Percentiles rank a stretch among this genome's conserved stretches.
phyloP scores from a whole-genome alignment of 805 yeast genomes.

The Nakazawaea ambrosiae region DNA sequence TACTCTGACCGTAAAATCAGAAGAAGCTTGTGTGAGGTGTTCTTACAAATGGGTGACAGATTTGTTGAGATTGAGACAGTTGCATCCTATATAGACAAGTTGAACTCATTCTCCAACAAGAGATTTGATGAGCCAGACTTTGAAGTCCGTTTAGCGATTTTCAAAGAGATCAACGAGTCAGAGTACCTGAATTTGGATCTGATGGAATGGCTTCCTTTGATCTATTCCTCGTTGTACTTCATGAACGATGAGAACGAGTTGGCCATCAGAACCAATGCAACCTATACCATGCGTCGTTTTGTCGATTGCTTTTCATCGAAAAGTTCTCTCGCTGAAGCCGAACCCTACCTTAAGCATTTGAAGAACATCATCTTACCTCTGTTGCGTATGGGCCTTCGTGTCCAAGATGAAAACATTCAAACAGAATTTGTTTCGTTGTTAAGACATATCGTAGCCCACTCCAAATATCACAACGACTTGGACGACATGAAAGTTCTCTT shows the following conservation, averaged over 20 bases:
- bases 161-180: conserved; percentile 53
- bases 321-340: conserved; percentile 20
- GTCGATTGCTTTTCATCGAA: conserved; percentile 45
- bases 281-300: conserved; percentile 55
- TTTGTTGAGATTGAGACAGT: conserved; percentile 34
- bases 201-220: conserved; percentile 72
- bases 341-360: conserved; percentile 31
- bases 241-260: conserved; percentile 75
- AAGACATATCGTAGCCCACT: conserved; percentile 49
- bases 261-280: conserved; percentile 72
- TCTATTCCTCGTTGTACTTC: conserved; percentile 61
- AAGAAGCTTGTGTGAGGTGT: conserved; percentile 49
- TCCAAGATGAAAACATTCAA: conserved; percentile 51
- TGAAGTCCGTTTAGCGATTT: conserved; percentile 65
- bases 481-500: conserved; percentile 61
- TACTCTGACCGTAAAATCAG: conserved; percentile 61
- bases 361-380: conserved; percentile 55
- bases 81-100: conserved; percentile 47
- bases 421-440: conserved; percentile 65
- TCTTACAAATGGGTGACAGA: conserved; percentile 49
- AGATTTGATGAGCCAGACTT: conserved; percentile 74
- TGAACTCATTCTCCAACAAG: conserved; percentile 61
- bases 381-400: conserved; percentile 60
- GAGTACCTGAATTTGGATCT: conserved; percentile 35
- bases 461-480: conserved; percentile 41